These are phyloP conservation scores for Neurospora sp. DNA, from an alignment of 495 filamentous ascomycete genomes.

Conservation along the genomic window DNA sequence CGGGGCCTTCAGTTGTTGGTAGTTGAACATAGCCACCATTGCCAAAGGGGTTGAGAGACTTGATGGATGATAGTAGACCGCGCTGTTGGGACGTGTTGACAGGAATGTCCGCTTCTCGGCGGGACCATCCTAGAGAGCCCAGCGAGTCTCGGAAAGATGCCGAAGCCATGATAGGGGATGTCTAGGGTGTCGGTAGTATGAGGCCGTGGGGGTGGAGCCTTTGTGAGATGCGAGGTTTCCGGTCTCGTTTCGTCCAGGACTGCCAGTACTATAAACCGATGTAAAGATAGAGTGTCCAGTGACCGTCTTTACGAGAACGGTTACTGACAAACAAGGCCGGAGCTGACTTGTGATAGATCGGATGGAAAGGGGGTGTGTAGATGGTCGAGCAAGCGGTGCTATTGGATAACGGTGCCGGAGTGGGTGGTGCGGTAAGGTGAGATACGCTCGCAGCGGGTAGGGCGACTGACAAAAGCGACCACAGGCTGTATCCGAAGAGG, in stretches of 20 bases:
- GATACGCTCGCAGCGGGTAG: constrained; percentile 6
- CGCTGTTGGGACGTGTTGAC: constrained; percentile 64
- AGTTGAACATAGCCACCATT: constrained; percentile 84
- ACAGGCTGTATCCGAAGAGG: not conserved
- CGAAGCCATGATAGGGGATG: constrained; percentile 60
- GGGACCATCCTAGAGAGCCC: constrained; percentile 91
- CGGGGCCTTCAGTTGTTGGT: constrained; percentile 72
- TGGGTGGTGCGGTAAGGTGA: constrained; percentile 5
- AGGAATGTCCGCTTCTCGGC: constrained; percentile 70
- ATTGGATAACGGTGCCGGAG: constrained; percentile 6
- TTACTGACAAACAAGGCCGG: constrained; percentile 8
- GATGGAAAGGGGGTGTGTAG: constrained; percentile 3
- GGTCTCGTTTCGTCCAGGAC: not conserved
- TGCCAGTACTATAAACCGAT: not conserved
- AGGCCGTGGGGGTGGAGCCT: not conserved
- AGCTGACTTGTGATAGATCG: constrained; percentile 13
- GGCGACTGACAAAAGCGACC: not conserved
- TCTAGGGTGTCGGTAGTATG: not conserved
- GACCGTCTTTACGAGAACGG: constrained; percentile 9
- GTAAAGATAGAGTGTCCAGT: constrained; percentile 8
- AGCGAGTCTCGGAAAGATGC: constrained; percentile 84
- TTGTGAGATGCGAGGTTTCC: not conserved
- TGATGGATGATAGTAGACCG: constrained; percentile 68
- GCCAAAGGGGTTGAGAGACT: constrained; percentile 83
- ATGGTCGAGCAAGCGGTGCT: constrained; percentile 1